These are phyloP conservation scores for Panus rudis DNA, from an alignment of 768 basidiomycete genomes.

Conservation along the genomic window DNA sequence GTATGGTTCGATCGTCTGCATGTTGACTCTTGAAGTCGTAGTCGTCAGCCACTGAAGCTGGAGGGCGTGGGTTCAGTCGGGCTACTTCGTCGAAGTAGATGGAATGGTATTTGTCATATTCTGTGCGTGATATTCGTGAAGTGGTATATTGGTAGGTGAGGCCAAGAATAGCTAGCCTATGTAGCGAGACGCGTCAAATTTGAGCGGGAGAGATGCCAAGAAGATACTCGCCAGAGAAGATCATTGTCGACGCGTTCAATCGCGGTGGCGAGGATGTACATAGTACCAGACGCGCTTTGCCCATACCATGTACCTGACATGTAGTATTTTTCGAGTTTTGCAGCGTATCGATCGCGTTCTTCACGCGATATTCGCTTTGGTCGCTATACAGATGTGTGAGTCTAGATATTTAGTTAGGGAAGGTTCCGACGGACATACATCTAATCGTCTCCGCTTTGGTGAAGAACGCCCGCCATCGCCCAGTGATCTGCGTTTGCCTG, in stretches of 20 bases:
- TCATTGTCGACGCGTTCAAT: constrained; percentile 92
- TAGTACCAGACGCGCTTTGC: constrained; percentile 81
- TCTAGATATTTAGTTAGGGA: constrained; percentile 2
- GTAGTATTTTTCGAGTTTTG: constrained; percentile 76
- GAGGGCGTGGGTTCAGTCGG: constrained; percentile 69
- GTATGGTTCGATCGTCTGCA: constrained; percentile 81
- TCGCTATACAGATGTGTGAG: constrained; percentile 25
- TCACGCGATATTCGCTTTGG: constrained; percentile 60
- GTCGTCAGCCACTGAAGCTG: constrained; percentile 28
- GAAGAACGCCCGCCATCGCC: constrained; percentile 30
- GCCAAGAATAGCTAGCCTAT: constrained; percentile 87
- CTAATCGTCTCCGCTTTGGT: constrained; percentile 55
- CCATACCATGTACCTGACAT: constrained; percentile 79
- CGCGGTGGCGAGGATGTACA: constrained; percentile 87
- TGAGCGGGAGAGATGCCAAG: background rate
- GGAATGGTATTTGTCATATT: constrained; percentile 75
- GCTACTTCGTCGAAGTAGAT: constrained; percentile 89
- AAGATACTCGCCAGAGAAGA: constrained; percentile 69
- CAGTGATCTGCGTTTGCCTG: constrained; percentile 44
- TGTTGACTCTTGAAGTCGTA: constrained; percentile 46
- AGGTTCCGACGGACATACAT: constrained; percentile 33
- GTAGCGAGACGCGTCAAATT: constrained; percentile 1
- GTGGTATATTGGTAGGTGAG: constrained; percentile 89
- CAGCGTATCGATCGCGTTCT: constrained; percentile 56
- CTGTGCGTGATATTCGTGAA: constrained; percentile 78